phyloP scores from a whole-genome alignment of 164 flowering plant genomes.

The Kalanchoe fedtschenkoi region DNA sequence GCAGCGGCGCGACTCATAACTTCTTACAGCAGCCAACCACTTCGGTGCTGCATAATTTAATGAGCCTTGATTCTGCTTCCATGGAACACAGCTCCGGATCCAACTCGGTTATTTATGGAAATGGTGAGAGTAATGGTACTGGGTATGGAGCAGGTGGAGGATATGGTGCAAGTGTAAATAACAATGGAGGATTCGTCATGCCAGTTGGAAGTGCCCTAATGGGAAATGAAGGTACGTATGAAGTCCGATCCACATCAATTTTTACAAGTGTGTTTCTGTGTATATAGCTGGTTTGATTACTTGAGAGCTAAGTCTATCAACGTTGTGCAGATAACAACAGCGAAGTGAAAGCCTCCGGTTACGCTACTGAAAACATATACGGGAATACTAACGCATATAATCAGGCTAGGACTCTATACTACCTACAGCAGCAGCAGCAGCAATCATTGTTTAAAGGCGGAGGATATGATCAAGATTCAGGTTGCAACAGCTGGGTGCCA shows the following conservation, averaged over 20 bases:
- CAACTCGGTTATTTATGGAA: constrained; percentile 18
- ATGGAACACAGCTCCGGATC: constrained; percentile 50
- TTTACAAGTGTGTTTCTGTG: no score
- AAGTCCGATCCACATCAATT: background rate
- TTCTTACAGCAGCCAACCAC: constrained; percentile 33
- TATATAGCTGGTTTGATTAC: no score
- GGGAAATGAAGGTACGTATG: constrained; percentile 17
- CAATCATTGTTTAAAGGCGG: constrained; percentile 9
- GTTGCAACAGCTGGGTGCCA: constrained; percentile 54
- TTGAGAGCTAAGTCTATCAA: no score
- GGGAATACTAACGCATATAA: constrained; percentile 14
- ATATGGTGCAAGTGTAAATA: constrained; percentile 13
- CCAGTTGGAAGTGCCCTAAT: constrained; percentile 26
- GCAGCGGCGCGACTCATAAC: constrained; percentile 27
- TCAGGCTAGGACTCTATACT: constrained; percentile 29
- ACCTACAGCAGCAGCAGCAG: constrained; percentile 26
- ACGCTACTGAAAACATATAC: constrained; percentile 26
- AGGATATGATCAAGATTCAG: constrained; percentile 29
- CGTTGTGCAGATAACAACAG: constrained; percentile 20
- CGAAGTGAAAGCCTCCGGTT: constrained; percentile 30
- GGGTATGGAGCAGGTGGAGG: constrained; percentile 12
- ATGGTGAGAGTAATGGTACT: constrained; percentile 7
- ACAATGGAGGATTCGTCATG: constrained; percentile 16
- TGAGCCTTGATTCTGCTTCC: constrained; percentile 46
- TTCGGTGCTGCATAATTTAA: constrained; percentile 44